phyloP scores from a whole-genome alignment of 495 filamentous ascomycete genomes.

The Xylaria longipes region DNA sequence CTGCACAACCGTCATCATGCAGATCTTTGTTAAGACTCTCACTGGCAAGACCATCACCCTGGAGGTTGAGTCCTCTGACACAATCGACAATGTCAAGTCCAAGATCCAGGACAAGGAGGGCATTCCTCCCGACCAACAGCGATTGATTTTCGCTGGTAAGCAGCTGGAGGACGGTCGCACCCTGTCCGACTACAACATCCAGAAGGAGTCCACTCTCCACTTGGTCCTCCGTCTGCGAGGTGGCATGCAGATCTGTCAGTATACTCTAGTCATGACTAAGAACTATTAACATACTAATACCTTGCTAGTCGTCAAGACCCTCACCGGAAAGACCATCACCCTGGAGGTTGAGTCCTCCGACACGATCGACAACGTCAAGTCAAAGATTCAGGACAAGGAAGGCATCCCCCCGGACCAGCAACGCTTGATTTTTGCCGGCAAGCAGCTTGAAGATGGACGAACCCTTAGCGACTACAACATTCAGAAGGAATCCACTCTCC shows the following conservation, averaged over 20 bases:
- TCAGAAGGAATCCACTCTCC: constrained; percentile 96
- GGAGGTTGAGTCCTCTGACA: constrained; percentile 97
- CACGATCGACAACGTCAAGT: constrained; percentile 95
- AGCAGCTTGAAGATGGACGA: constrained; percentile 87
- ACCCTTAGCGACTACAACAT: constrained; percentile 96
- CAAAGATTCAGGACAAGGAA: constrained; percentile 88
- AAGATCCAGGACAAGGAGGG: constrained; percentile 99
- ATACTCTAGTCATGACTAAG: neutral
- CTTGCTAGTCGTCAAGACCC: constrained; percentile 76
- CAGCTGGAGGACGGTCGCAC: constrained; percentile 97
- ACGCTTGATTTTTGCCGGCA: constrained; percentile 94
- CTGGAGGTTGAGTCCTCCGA: constrained; percentile 96
- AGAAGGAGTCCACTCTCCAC: constrained; percentile 97
- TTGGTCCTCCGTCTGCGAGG: constrained; percentile 96
- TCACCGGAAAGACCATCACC: constrained; percentile 98
- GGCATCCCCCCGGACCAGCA: constrained; percentile 95
- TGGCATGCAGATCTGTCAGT: constrained; percentile 97
- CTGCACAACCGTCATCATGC: constrained; percentile 64
- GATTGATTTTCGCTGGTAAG: constrained; percentile 98
- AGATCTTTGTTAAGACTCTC: constrained; percentile 84
- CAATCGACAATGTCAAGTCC: constrained; percentile 98
- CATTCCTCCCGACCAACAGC: constrained; percentile 97
- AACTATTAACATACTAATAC: constrained; percentile 30
- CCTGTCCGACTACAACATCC: constrained; percentile 97
- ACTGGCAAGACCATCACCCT: constrained; percentile 99